These are phyloP conservation scores for Curvularia spicifera DNA, from an alignment of 2,329 filamentous ascomycete genomes.

Conservation along the genomic window DNA sequence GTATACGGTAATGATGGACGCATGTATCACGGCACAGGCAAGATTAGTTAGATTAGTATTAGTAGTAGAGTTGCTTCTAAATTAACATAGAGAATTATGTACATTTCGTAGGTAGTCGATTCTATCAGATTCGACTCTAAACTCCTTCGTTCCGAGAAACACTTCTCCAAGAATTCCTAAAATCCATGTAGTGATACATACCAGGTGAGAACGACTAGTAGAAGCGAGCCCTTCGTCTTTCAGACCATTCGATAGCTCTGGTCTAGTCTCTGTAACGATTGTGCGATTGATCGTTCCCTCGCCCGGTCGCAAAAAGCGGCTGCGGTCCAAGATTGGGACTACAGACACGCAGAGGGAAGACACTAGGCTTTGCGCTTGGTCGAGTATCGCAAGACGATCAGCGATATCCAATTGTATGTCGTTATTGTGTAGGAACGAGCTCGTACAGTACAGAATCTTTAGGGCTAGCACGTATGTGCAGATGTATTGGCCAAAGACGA, in stretches of 20 bases:
- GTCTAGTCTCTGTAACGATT: background rate
- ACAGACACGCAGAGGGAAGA: conserved; percentile 1
- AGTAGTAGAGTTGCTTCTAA: background rate
- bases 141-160: background rate
- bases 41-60: too few species aligned
- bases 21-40: too few species aligned
- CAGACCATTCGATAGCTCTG: background rate
- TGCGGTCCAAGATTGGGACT: background rate
- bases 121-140: conserved; percentile 24
- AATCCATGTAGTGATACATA: background rate
- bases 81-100: conserved; percentile 2
- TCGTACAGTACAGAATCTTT: background rate
- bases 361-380: conserved; percentile 1
- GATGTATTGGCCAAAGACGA: conserved; percentile 1
- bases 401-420: background rate
- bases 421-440: background rate
- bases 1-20: too few species aligned
- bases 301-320: background rate
- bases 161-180: background rate
- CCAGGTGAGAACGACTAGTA: background rate
- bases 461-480: background rate
- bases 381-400: background rate
- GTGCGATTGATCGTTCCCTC: background rate
- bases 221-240: background rate
- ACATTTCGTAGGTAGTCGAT: conserved; percentile 22